Evolutionary conservation across 176 grass and related monocot genomes (phyloP), one percentile per base, ranked within the genome.

Genomic region (Poa pratensis): DNA sequence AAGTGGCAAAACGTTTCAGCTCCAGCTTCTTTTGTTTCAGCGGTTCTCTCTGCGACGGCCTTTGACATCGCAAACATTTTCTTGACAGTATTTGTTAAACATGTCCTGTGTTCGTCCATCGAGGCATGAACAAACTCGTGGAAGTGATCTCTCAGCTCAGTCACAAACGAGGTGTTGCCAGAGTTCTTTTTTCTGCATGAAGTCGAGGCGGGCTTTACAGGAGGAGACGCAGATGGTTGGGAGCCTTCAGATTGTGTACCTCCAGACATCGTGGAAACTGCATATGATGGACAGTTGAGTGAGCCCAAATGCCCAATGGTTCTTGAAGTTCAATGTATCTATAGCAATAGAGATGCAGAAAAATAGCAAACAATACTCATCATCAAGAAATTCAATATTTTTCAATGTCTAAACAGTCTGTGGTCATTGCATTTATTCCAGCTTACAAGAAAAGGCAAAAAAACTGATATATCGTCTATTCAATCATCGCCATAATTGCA

Each of bases 51-150:
- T 43, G 79, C 81, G 11, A 89, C 93, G 5, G 45, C 74, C 88
- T 86, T 94, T 40, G 91, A 92, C 88, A 96, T 87, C 13, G 81
- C 91, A 64, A 94, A 98, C 90, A 98, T 89, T 85, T 85, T 92
- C 75, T 89, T 75, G 5, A 96, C 85, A 20, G 91, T 98, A 48
- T 89, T 91, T 20, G 92, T 84, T 50, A 96, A 87, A 59, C 93
- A 98, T 77, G 84, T 92, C 46, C 62, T 79, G 90, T 94, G 93
- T 61, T 98, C 96, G 35, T 94, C 91, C 59, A 90, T 62, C 2
- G 90, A 98, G 5, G 96, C 93, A 79, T 89, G 88, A 70, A 98
- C 50, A 34, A 94, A 98, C 70, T 94, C 93, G 0, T 98, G 88
- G 20, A 94, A 73, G 60, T 98, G 89, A 20, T 94, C 89, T 72